phyloP scores from a whole-genome alignment of 2,329 filamentous ascomycete species.

The Fonsecaea pedrosoi region DNA sequence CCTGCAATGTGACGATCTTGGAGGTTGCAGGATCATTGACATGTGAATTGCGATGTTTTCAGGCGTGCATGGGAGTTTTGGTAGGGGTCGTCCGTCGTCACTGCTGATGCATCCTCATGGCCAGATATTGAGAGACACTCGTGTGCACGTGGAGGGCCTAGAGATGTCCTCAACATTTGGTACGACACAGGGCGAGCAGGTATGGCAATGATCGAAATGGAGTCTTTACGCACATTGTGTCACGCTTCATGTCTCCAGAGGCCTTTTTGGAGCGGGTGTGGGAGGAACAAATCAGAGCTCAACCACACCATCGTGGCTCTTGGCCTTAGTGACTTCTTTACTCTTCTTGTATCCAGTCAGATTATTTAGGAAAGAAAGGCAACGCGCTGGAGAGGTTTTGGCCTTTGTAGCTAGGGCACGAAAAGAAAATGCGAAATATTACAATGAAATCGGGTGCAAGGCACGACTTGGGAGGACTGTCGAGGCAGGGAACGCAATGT shows the following conservation, averaged over 20 bases:
- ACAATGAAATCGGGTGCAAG: not conserved
- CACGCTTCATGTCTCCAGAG: slow-evolving; percentile 8
- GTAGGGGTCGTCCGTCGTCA: slow-evolving; percentile 1
- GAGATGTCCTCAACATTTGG: not conserved
- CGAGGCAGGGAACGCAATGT: too few relatives aligned
- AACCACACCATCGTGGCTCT: slow-evolving; percentile 1
- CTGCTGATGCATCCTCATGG: slow-evolving; percentile 1
- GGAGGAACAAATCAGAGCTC: not conserved
- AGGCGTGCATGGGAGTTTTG: slow-evolving; percentile 12
- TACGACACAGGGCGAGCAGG: slow-evolving; percentile 1
- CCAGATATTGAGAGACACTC: not conserved
- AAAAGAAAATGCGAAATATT: slow-evolving; percentile 14
- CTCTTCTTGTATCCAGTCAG: slow-evolving; percentile 18
- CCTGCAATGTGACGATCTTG: not conserved
- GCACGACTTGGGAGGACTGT: too few relatives aligned
- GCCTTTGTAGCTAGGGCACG: not conserved
- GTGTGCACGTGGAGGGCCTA: not conserved
- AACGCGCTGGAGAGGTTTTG: not conserved
- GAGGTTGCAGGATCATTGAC: slow-evolving; percentile 1
- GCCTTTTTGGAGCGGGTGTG: not conserved
- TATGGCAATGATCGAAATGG: slow-evolving; percentile 5
- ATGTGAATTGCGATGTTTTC: slow-evolving; percentile 3
- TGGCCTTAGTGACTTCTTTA: slow-evolving; percentile 3
- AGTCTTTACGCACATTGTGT: slow-evolving; percentile 13
- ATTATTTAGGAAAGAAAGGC: slow-evolving; percentile 18